phyloP scores from a whole-genome alignment of 768 basidiomycete genomes.

The Pleurotus platypus region DNA sequence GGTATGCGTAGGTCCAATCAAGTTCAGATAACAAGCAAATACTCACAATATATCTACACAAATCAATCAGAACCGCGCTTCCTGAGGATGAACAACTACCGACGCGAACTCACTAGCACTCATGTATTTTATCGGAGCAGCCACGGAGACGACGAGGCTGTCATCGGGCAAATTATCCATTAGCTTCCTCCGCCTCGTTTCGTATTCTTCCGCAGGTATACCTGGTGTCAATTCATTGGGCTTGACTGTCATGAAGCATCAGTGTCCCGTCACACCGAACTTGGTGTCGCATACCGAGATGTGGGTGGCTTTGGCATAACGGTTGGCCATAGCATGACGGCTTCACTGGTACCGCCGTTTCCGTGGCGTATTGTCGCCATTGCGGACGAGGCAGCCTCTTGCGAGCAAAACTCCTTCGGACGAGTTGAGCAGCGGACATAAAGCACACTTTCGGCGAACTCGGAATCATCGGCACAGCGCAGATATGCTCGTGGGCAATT shows the following conservation, averaged over 20 bases:
- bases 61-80: conserved; percentile 7
- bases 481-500: no score
- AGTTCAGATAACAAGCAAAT: conserved; percentile 7
- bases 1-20: conserved; percentile 1
- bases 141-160: conserved; percentile 71
- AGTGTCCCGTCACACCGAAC: neutral
- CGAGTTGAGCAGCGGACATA: neutral
- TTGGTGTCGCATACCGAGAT: conserved; percentile 51
- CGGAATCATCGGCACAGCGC: no score
- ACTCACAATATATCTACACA: conserved; percentile 73
- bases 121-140: conserved; percentile 85
- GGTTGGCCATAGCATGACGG: conserved; percentile 84
- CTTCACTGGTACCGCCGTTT: conserved; percentile 45
- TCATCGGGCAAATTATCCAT: conserved; percentile 74
- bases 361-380: conserved; percentile 17
- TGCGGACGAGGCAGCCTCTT: neutral
- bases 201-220: conserved; percentile 76
- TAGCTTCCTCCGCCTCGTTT: conserved; percentile 59
- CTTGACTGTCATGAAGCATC: conserved; percentile 34
- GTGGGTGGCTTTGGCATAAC: conserved; percentile 72
- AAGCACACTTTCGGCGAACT: neutral
- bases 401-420: neutral
- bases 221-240: conserved; percentile 78
- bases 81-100: neutral
- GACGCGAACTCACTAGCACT: conserved; percentile 57